Evolutionary conservation across 768 basidiomycete genomes (phyloP).

Genomic region (Mycena rosella): DNA sequence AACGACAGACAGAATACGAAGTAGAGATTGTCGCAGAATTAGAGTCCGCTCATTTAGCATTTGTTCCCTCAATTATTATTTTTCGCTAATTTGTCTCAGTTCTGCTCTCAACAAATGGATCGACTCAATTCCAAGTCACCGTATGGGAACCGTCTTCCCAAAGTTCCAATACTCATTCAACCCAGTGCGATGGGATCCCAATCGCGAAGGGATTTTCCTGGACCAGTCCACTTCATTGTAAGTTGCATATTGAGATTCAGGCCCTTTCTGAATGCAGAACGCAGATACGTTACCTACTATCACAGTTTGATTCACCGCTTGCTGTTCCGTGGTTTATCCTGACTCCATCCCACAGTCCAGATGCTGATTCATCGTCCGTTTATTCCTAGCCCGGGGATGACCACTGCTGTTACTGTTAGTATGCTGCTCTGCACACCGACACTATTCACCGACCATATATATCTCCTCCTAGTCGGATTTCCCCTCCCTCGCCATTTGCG

Average conservation of each 20-base stretch:
- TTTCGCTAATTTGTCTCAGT: conserved; percentile 10
- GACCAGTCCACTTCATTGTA: conserved; percentile 29
- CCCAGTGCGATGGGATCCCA: conserved; percentile 56
- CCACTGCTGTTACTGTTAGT: not conserved
- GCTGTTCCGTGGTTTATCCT: not conserved
- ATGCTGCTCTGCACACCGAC: not conserved
- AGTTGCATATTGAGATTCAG: not conserved
- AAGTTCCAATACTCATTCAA: not conserved
- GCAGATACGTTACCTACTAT: conserved; percentile 54
- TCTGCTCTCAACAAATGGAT: conserved; percentile 74
- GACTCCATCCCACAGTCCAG: conserved; percentile 40
- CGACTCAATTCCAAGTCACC: conserved; percentile 61
- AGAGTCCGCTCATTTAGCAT: conserved; percentile 14
- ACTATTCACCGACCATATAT: not conserved
- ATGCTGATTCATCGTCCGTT: conserved; percentile 63
- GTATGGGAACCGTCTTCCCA: conserved; percentile 38
- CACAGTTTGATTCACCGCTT: conserved; percentile 22
- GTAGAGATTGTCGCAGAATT: conserved; percentile 20
- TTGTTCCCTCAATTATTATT: conserved; percentile 29
- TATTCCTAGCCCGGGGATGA: conserved; percentile 46
- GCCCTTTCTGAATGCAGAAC: not conserved
- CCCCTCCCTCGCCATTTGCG: conserved; percentile 58
- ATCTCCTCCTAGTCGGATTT: conserved; percentile 37
- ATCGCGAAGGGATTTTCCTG: conserved; percentile 36
- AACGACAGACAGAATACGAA: not conserved